phyloP scores from a whole-genome alignment of 805 yeast genomes.

The Candida sphagnicola region DNA sequence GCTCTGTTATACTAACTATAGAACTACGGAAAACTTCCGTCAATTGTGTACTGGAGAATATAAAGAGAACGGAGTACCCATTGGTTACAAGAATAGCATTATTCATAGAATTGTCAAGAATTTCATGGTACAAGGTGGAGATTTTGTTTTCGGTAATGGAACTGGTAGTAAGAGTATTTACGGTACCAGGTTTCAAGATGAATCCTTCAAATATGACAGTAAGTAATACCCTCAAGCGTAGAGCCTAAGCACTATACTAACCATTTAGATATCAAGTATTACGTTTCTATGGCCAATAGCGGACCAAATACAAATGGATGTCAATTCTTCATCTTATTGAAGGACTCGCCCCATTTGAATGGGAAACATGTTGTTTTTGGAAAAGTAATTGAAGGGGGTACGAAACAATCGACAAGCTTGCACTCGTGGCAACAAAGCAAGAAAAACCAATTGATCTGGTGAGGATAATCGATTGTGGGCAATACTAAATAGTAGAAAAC shows the following conservation, averaged over 20 bases:
- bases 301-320: slow-evolving; percentile 46
- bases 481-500: too few species aligned
- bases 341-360: slow-evolving; percentile 46
- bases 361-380: slow-evolving; percentile 96
- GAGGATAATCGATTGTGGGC: slow-evolving; percentile 10
- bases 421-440: slow-evolving; percentile 7
- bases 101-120: slow-evolving; percentile 34
- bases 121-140: slow-evolving; percentile 41
- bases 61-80: slow-evolving; percentile 18
- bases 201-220: background rate
- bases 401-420: slow-evolving; percentile 61
- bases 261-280: background rate
- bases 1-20: slow-evolving; percentile 4
- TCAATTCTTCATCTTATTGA: slow-evolving; percentile 40
- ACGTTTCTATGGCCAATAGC: slow-evolving; percentile 76
- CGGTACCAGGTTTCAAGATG: slow-evolving; percentile 29
- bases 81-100: slow-evolving; percentile 70
- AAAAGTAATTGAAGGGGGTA: slow-evolving; percentile 80
- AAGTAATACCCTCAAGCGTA: background rate
- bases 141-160: slow-evolving; percentile 49
- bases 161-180: slow-evolving; percentile 83
- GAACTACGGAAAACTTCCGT: slow-evolving; percentile 32
- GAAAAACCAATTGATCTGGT: slow-evolving; percentile 14
- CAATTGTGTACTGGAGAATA: slow-evolving; percentile 16
- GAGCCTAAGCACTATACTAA: too few species aligned